A percentile compares a stretch with the other conserved stretches of the same genome.
Evolutionary conservation across 495 filamentous ascomycete genomes (phyloP).

Genomic region (Astrothelium subdiscretum): DNA sequence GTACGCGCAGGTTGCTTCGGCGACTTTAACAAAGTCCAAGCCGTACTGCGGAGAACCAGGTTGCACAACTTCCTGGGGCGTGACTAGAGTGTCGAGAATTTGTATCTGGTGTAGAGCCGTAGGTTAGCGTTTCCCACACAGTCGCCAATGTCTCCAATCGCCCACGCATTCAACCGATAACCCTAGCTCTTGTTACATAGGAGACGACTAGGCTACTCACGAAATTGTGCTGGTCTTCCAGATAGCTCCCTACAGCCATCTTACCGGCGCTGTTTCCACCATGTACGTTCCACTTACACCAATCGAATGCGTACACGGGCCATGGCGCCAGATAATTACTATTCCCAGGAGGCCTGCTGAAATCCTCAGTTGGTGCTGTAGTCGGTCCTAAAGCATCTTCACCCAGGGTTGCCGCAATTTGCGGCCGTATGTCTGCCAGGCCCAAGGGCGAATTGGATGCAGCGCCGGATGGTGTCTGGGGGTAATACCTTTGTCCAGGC

Average conservation of each 20-base stretch:
- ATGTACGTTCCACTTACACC: conserved; percentile 95
- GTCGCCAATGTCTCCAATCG: not conserved
- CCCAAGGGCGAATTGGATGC: conserved; percentile 77
- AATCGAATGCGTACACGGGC: conserved; percentile 93
- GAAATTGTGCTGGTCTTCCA: conserved; percentile 97
- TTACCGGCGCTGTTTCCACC: conserved; percentile 65
- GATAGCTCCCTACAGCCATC: conserved; percentile 86
- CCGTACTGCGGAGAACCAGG: conserved; percentile 59
- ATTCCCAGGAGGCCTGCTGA: conserved; percentile 46
- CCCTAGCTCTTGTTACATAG: too few relatives aligned
- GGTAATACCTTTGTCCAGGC: conserved; percentile 49
- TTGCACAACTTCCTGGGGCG: conserved; percentile 59
- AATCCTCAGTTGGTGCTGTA: conserved; percentile 58
- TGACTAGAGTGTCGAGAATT: conserved; percentile 81
- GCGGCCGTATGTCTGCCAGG: conserved; percentile 77
- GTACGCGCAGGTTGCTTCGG: conserved; percentile 95
- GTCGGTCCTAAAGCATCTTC: conserved; percentile 40
- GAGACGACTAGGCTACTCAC: conserved; percentile 42
- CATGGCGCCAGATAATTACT: conserved; percentile 92
- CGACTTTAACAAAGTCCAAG: conserved; percentile 87
- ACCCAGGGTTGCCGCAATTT: not conserved
- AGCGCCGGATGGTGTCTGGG: conserved; percentile 57
- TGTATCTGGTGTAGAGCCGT: conserved; percentile 59
- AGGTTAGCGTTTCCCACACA: not conserved
- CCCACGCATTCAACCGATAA: not conserved